phyloP scores from a whole-genome alignment of 306 rosid species.

The Fragaria nilgerrensis region DNA sequence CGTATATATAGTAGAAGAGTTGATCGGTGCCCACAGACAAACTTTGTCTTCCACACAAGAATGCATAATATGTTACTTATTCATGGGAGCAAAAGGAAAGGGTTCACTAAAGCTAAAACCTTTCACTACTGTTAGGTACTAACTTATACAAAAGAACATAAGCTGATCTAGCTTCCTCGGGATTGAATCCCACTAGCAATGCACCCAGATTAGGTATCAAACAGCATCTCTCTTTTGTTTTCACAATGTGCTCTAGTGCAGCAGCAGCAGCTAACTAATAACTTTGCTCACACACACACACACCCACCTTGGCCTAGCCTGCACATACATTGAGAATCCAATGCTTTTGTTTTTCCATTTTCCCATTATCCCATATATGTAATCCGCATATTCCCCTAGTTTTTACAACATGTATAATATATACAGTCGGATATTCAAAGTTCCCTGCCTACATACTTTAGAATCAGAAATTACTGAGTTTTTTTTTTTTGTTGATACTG shows the following conservation, averaged over 20 bases:
- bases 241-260: no score
- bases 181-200: slow-evolving; percentile 64
- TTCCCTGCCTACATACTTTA: neutral
- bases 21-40: neutral
- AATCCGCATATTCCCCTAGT: slow-evolving; percentile 26
- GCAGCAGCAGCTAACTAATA: no score
- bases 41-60: neutral
- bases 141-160: neutral
- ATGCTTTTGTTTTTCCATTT: neutral
- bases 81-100: neutral
- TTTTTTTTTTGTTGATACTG: neutral
- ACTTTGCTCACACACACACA: neutral
- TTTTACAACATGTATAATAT: slow-evolving; percentile 18
- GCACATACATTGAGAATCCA: slow-evolving; percentile 1
- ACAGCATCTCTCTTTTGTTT: no score
- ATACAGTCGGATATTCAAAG: slow-evolving; percentile 33
- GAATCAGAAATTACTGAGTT: neutral
- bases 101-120: neutral
- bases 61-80: neutral
- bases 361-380: neutral
- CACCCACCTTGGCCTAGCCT: neutral
- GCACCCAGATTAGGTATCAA: slow-evolving; percentile 44
- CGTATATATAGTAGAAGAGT: neutral
- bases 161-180: slow-evolving; percentile 30
- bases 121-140: neutral